A percentile compares a stretch with the other conserved stretches of the same genome.
Evolutionary conservation across 805 yeast genomes (phyloP).

Genomic region (Teunomyces pallodes): DNA sequence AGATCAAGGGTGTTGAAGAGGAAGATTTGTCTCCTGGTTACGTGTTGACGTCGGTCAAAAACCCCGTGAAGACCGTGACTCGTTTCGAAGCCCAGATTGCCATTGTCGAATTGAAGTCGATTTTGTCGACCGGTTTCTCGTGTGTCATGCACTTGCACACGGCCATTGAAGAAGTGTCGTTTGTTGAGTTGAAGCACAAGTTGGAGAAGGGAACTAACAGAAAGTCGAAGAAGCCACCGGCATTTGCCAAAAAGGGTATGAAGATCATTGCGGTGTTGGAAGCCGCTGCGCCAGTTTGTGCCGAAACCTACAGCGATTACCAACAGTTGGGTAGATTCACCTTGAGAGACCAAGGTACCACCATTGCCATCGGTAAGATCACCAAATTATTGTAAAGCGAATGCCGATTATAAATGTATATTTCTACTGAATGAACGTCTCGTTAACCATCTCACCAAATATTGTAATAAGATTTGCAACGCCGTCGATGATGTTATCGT

Average conservation of each 20-base stretch:
- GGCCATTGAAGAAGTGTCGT: slow-evolving; percentile 91
- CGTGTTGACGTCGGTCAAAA: slow-evolving; percentile 79
- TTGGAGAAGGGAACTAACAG: slow-evolving; percentile 96
- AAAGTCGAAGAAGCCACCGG: slow-evolving; percentile 94
- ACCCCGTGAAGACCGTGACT: slow-evolving; percentile 89
- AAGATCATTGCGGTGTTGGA: slow-evolving; percentile 92
- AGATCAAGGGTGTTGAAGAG: slow-evolving; percentile 93
- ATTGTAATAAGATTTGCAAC: slow-evolving; percentile 55
- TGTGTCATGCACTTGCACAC: slow-evolving; percentile 99
- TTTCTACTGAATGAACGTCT: slow-evolving; percentile 3
- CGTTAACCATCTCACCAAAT: slow-evolving; percentile 30
- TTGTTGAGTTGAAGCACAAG: slow-evolving; percentile 82
- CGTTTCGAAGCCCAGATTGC: slow-evolving; percentile 95
- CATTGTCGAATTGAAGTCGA: slow-evolving; percentile 92
- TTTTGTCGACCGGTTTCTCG: slow-evolving; percentile 90
- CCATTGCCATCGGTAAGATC: slow-evolving; percentile 98
- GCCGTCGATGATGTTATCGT: slow-evolving; percentile 69
- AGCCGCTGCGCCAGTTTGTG: slow-evolving; percentile 83
- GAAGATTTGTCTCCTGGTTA: slow-evolving; percentile 92
- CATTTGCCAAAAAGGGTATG: slow-evolving; percentile 98
- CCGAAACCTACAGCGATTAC: slow-evolving; percentile 87
- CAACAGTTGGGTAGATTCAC: slow-evolving; percentile 98
- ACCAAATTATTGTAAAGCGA: slow-evolving; percentile 69
- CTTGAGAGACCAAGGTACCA: slow-evolving; percentile 96
- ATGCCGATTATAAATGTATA: background rate